phyloP scores from a whole-genome alignment of 495 filamentous ascomycete genomes.

The Penicillium simplicissimum region DNA sequence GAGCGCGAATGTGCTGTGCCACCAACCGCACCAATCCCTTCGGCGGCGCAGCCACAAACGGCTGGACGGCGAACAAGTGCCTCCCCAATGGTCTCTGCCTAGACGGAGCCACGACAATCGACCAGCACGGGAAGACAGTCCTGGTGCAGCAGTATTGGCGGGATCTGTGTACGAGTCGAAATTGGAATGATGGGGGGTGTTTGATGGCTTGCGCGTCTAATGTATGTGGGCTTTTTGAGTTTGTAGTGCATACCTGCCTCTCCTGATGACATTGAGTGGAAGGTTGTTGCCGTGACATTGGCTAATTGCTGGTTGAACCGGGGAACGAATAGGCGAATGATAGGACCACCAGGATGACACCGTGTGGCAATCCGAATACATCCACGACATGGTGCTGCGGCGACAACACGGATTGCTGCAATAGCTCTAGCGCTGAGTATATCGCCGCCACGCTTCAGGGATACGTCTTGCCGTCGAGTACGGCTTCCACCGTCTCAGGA shows the following conservation, averaged over 20 bases:
- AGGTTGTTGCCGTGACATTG: no score
- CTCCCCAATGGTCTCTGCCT: constrained; percentile 14
- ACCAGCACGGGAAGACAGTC: neutral
- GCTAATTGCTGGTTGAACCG: neutral
- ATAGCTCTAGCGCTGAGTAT: neutral
- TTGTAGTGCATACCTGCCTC: no score
- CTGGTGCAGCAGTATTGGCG: constrained; percentile 12
- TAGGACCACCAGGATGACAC: neutral
- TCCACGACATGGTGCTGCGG: constrained; percentile 1
- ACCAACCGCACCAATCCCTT: constrained; percentile 17
- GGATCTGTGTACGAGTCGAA: constrained; percentile 14
- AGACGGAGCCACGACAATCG: neutral
- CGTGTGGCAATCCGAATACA: neutral
- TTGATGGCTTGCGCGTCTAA: constrained; percentile 10
- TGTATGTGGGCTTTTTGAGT: neutral
- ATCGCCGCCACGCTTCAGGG: neutral
- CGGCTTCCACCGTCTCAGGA: neutral
- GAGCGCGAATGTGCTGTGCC: constrained; percentile 17
- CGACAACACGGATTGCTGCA: neutral
- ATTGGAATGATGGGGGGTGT: constrained; percentile 12
- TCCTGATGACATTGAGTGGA: no score
- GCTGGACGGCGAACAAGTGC: constrained; percentile 15
- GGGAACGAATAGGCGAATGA: neutral
- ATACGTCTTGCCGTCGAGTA: neutral
- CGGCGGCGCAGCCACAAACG: constrained; percentile 8